phyloP scores from a whole-genome alignment of 2,329 filamentous ascomycete genomes.

The Aureobasidium musti region DNA sequence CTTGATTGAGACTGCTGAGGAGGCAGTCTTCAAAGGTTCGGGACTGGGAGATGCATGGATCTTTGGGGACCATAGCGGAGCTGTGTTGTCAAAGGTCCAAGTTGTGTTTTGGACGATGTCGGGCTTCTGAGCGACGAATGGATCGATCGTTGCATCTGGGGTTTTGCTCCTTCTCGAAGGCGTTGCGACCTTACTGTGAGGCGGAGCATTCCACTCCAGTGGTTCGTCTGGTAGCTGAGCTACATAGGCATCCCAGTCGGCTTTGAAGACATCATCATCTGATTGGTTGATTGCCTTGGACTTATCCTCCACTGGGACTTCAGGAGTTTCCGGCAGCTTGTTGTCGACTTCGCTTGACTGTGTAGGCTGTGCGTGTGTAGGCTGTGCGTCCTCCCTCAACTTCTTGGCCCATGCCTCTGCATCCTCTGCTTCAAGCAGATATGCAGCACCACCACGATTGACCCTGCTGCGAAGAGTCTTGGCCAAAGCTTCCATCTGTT shows the following conservation, averaged over 20 bases:
- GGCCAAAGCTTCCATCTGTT: constrained; percentile 11
- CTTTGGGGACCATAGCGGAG: not conserved
- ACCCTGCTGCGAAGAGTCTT: constrained; percentile 1
- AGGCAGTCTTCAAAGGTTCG: not conserved
- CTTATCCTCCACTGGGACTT: not conserved
- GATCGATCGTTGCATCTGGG: not conserved
- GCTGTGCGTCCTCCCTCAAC: not conserved
- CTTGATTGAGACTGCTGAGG: not conserved
- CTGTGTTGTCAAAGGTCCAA: too few species aligned
- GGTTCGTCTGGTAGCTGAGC: not conserved
- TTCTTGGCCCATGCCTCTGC: constrained; percentile 3
- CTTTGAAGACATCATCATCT: not conserved
- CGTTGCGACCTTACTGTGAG: not conserved
- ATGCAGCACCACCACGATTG: not conserved
- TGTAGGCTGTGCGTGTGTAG: not conserved
- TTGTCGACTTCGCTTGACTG: not conserved
- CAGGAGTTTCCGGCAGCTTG: not conserved
- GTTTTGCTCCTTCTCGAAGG: not conserved
- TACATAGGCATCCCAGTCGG: not conserved
- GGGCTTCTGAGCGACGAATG: not conserved
- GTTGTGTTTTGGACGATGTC: not conserved
- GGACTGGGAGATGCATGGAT: not conserved
- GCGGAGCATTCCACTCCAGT: too few species aligned
- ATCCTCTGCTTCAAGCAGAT: constrained; percentile 5
- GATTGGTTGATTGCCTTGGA: not conserved